Evolutionary conservation across 352 stramenopile genomes (phyloP).

Genomic region (Plasmopara muralis): DNA sequence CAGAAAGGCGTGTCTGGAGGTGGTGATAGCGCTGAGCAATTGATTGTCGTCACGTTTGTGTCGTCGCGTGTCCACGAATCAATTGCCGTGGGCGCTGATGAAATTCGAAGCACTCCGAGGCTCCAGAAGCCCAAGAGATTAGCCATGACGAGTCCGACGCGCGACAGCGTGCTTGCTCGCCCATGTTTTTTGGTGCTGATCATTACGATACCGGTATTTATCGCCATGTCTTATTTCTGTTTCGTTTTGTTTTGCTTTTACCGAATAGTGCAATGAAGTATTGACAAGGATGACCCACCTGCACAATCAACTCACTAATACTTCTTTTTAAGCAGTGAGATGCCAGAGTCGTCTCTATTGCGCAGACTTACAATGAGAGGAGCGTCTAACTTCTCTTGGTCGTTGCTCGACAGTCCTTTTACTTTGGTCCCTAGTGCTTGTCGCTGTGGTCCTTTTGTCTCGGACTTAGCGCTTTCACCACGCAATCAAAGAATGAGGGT

Average conservation of each 20-base stretch:
- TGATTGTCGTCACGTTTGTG: conserved; percentile 15
- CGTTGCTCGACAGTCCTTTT: background rate
- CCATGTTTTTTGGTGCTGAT: conserved; percentile 15
- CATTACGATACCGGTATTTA: conserved; percentile 6
- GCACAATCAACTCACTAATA: background rate
- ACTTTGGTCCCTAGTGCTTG: conserved; percentile 6
- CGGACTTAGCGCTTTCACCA: conserved; percentile 10
- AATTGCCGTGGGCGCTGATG: conserved; percentile 12
- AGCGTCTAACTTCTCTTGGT: too few species aligned
- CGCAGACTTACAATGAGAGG: too few species aligned
- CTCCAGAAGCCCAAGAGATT: conserved; percentile 18
- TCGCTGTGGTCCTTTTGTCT: conserved; percentile 13
- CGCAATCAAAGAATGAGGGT: conserved; percentile 18
- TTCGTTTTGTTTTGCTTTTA: conserved; percentile 8
- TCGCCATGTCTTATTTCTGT: conserved; percentile 15
- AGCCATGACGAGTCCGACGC: conserved; percentile 8
- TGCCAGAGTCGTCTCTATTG: background rate
- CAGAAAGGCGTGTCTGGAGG: conserved; percentile 47
- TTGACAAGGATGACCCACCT: background rate
- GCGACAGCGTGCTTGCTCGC: conserved; percentile 9
- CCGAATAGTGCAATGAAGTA: background rate
- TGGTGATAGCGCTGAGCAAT: conserved; percentile 52
- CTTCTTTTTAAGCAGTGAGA: background rate
- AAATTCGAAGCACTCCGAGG: conserved; percentile 11
- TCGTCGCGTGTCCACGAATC: conserved; percentile 27